Evolutionary conservation across 2,329 filamentous ascomycete genomes (phyloP).

Genomic region (Calonectria fujianensis): DNA sequence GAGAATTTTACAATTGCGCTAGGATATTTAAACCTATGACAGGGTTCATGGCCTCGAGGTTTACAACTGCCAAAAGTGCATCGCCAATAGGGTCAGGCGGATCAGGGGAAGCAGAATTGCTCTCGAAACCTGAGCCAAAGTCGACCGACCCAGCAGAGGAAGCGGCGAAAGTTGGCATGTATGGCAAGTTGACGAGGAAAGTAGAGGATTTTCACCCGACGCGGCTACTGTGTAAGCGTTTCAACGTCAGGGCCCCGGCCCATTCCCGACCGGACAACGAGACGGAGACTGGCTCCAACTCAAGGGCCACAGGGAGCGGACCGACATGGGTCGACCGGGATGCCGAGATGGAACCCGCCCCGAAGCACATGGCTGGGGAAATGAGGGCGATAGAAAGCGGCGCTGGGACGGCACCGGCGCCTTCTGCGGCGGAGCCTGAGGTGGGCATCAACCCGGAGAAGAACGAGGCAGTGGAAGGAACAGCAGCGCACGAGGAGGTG

Average conservation of each 20-base stretch:
- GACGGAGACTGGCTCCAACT: conserved; percentile 55
- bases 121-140: conserved; percentile 60
- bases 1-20: conserved; percentile 81
- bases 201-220: conserved; percentile 85
- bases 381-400: conserved; percentile 44
- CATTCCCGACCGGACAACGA: conserved; percentile 75
- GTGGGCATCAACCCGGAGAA: conserved; percentile 78
- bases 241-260: conserved; percentile 87
- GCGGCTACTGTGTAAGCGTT: conserved; percentile 92
- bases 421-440: conserved; percentile 53
- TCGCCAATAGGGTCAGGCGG: conserved; percentile 53
- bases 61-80: conserved; percentile 81
- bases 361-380: conserved; percentile 35
- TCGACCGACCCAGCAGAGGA: conserved; percentile 83
- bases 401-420: conserved; percentile 16
- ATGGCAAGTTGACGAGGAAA: conserved; percentile 88
- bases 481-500: conserved; percentile 85
- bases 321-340: conserved; percentile 41
- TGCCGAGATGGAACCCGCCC: conserved; percentile 28
- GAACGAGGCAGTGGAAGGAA: conserved; percentile 81
- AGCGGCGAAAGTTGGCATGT: conserved; percentile 94
- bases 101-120: conserved; percentile 47
- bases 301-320: conserved; percentile 40
- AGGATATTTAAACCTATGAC: conserved; percentile 92
- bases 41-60: conserved; percentile 93